Percentiles rank a stretch among this genome's conserved stretches.
Conservation (phyloP, 2,329 filamentous ascomycete species). For the Fusarium sp. region DNA sequence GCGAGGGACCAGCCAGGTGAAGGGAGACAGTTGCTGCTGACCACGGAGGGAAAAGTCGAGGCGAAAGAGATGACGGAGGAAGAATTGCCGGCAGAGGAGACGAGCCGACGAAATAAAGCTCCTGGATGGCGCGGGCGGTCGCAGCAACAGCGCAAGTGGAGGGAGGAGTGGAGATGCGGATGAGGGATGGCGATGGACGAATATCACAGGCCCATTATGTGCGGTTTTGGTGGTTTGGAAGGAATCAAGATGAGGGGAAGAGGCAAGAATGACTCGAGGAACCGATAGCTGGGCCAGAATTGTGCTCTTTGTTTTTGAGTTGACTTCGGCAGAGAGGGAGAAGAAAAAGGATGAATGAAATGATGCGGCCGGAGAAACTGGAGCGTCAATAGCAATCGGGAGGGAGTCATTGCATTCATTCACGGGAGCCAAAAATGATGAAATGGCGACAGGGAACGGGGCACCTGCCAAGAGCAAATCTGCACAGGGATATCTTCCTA, state of each 20-base stretch:
- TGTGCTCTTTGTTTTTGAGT: conserved; percentile 21
- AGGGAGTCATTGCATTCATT: not conserved
- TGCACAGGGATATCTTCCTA: conserved; percentile 11
- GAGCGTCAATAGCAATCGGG: conserved; percentile 16
- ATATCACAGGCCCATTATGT: conserved; percentile 33
- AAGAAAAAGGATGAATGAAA: conserved; percentile 10
- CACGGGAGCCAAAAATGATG: conserved; percentile 26
- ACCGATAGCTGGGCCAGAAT: not conserved
- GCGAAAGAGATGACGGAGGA: conserved; percentile 7
- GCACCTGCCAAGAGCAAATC: conserved; percentile 17
- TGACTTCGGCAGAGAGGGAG: conserved; percentile 19
- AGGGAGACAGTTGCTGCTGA: not conserved
- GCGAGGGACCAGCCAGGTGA: not conserved
- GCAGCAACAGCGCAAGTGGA: conserved; percentile 27
- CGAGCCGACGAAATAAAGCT: conserved; percentile 25
- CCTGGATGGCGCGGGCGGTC: conserved; percentile 27
- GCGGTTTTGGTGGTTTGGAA: not conserved
- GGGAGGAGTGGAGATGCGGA: conserved; percentile 42
- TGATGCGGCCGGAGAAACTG: conserved; percentile 24
- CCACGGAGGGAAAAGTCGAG: not conserved
- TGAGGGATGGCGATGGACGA: conserved; percentile 16
- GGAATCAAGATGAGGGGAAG: not conserved
- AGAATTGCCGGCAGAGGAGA: conserved; percentile 1
- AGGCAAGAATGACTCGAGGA: not conserved
- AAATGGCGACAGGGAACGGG: conserved; percentile 21